Evolutionary conservation across 345 rosid genomes (phyloP).

Genomic region (Triadica sebifera): DNA sequence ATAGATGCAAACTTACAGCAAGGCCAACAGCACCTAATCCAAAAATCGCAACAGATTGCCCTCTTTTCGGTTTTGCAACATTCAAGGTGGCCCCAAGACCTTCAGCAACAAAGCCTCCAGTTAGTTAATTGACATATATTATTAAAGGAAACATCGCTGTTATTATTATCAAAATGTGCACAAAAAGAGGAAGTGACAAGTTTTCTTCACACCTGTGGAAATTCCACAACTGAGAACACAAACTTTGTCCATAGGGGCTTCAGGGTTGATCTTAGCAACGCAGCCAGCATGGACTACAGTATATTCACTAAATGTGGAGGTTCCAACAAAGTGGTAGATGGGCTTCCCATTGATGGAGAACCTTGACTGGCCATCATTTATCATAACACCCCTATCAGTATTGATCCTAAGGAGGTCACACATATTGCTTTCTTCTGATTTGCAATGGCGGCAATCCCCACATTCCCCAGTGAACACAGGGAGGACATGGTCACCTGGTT

Average conservation of each 20-base stretch:
- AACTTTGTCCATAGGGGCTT: conserved; percentile 80
- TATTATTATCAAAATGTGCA: background rate
- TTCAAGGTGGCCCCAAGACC: conserved; percentile 74
- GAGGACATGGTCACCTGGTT: conserved; percentile 72
- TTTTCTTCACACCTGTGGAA: conserved; percentile 51
- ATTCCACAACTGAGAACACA: conserved; percentile 74
- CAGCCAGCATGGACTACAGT: conserved; percentile 74
- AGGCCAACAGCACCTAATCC: conserved; percentile 84
- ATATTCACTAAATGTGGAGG: conserved; percentile 81
- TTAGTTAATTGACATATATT: background rate
- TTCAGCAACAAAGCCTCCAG: conserved; percentile 14
- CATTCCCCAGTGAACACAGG: conserved; percentile 85
- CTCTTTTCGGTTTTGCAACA: conserved; percentile 71
- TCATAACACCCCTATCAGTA: conserved; percentile 65
- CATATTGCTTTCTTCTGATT: conserved; percentile 80
- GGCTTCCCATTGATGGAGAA: conserved; percentile 73
- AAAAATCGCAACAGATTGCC: conserved; percentile 60
- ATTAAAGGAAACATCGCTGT: no score
- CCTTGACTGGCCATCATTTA: conserved; percentile 62
- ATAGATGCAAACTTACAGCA: conserved; percentile 37
- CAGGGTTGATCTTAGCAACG: conserved; percentile 71
- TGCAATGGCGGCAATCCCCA: conserved; percentile 66
- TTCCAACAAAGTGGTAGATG: conserved; percentile 67
- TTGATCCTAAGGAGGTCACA: conserved; percentile 82
- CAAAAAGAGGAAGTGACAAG: background rate